phyloP scores from a whole-genome alignment of 1,284 basidiomycete species.

The Peniophora sp. region DNA sequence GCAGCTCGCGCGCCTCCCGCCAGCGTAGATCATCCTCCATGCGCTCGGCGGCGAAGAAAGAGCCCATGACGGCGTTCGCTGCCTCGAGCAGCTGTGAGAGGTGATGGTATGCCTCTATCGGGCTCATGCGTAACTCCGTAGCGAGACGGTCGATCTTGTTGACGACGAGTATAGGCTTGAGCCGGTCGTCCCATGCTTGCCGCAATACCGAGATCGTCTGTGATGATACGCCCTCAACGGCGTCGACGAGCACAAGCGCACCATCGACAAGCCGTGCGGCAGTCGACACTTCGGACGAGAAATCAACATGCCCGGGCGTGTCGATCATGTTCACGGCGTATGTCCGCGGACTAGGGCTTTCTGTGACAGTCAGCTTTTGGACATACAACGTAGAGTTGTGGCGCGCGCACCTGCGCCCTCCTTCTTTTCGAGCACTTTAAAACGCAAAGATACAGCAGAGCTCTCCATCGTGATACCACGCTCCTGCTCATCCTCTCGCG shows the following conservation, averaged over 20 bases:
- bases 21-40: constrained; percentile 96
- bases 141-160: constrained; percentile 97
- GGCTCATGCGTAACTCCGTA: constrained; percentile 88
- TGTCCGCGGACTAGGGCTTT: constrained; percentile 41
- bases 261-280: constrained; percentile 94
- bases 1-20: constrained; percentile 85
- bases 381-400: constrained; percentile 1
- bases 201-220: constrained; percentile 93
- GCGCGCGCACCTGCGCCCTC: constrained; percentile 31
- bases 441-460: constrained; percentile 85
- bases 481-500: constrained; percentile 95
- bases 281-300: constrained; percentile 94
- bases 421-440: constrained; percentile 62
- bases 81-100: constrained; percentile 91
- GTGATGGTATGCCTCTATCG: constrained; percentile 92
- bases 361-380: constrained; percentile 20
- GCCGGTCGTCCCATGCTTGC: constrained; percentile 89
- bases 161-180: constrained; percentile 90
- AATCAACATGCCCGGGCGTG: constrained; percentile 98
- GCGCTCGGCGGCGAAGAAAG: constrained; percentile 91
- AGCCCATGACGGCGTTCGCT: constrained; percentile 97
- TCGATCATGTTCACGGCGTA: constrained; percentile 95
- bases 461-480: constrained; percentile 99
- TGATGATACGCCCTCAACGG: constrained; percentile 97
- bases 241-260: constrained; percentile 94